These are phyloP conservation scores for Yamadazyma jaroonii DNA, from an alignment of 1,139 yeast species.

Conservation along the genomic window DNA sequence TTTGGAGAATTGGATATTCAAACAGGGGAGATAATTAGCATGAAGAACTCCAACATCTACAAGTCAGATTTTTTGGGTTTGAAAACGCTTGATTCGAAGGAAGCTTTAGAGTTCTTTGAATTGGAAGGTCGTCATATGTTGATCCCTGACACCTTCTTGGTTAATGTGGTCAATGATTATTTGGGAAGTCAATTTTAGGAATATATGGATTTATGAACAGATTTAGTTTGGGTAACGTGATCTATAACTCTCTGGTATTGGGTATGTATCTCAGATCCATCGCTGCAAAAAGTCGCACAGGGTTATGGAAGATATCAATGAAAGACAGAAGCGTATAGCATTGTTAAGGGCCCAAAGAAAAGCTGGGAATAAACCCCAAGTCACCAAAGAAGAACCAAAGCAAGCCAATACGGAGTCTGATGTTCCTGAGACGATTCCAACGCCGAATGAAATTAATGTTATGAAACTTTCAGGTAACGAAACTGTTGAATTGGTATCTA, in stretches of 20 bases:
- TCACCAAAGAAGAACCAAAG: background rate
- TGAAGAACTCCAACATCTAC: slow-evolving; percentile 51
- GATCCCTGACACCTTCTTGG: slow-evolving; percentile 49
- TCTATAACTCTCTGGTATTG: too few relatives aligned
- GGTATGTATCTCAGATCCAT: too few relatives aligned
- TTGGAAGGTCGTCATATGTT: slow-evolving; percentile 70
- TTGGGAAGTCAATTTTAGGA: slow-evolving; percentile 19
- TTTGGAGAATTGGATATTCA: slow-evolving; percentile 53
- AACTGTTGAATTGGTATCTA: slow-evolving; percentile 28
- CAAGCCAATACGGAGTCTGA: background rate
- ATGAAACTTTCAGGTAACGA: slow-evolving; percentile 16
- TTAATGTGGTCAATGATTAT: slow-evolving; percentile 34
- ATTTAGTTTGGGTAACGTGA: too few relatives aligned
- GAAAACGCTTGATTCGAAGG: slow-evolving; percentile 38
- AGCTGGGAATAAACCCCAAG: background rate
- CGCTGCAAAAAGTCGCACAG: background rate
- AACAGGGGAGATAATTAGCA: slow-evolving; percentile 42
- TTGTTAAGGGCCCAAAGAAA: slow-evolving; percentile 12
- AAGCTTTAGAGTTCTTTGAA: slow-evolving; percentile 45
- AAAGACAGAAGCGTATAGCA: slow-evolving; percentile 15
- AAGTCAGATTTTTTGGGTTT: slow-evolving; percentile 60
- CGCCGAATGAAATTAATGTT: background rate
- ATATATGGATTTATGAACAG: too few relatives aligned
- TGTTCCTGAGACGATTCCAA: background rate
- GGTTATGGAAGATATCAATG: slow-evolving; percentile 11